Percentiles rank a stretch among this genome's conserved stretches.
phyloP scores from a whole-genome alignment of 495 filamentous ascomycete genomes.

The Penicillium arizonense region DNA sequence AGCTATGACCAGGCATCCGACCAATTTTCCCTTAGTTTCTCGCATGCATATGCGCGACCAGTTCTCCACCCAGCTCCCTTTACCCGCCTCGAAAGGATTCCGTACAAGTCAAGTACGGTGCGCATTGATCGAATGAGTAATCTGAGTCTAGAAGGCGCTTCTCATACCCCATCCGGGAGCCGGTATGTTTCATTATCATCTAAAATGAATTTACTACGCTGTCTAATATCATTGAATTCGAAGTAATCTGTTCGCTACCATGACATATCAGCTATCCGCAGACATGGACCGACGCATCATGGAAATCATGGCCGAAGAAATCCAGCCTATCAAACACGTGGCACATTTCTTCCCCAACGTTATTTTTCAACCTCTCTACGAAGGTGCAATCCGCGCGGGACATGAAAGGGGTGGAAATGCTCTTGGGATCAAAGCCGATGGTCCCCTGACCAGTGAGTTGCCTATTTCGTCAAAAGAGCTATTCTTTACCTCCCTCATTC shows the following conservation, averaged over 20 bases:
- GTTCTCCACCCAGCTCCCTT: background rate
- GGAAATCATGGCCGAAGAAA: constrained; percentile 49
- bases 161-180: background rate
- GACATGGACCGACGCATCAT: constrained; percentile 60
- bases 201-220: background rate
- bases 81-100: background rate
- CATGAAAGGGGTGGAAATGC: constrained; percentile 43
- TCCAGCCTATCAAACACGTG: constrained; percentile 28
- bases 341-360: constrained; percentile 36
- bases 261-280: constrained; percentile 31
- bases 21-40: background rate
- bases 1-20: constrained; percentile 17
- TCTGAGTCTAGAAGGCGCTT: background rate
- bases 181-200: constrained; percentile 7
- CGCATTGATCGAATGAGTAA: background rate
- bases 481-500: too few species aligned
- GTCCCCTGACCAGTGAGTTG: constrained; percentile 2
- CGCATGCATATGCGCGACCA: background rate
- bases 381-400: constrained; percentile 20
- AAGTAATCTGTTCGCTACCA: constrained; percentile 32
- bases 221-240: background rate
- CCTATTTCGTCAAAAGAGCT: too few species aligned
- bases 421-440: constrained; percentile 37
- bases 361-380: constrained; percentile 43
- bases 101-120: background rate